Percentiles rank a stretch among this genome's conserved stretches.
Conservation (phyloP, 345 rosid genomes). For the Populus deltoides region DNA sequence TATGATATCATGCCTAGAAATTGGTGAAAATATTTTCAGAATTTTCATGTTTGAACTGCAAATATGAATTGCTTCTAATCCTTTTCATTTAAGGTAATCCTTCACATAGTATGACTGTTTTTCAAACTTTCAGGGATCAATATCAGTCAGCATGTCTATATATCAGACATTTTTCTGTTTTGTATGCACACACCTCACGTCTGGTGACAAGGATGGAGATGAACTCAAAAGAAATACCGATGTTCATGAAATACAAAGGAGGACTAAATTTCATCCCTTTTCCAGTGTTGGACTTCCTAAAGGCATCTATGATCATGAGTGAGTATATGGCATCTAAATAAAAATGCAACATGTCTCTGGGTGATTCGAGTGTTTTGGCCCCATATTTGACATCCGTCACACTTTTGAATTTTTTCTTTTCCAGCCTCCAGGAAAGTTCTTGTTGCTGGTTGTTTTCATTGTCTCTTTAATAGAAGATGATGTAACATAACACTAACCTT, state of each 20-base stretch:
- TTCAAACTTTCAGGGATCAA: constrained; percentile 67
- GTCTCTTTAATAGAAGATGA: background rate
- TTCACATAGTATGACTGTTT: constrained; percentile 16
- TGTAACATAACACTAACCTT: constrained; percentile 1
- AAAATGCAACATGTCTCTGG: background rate
- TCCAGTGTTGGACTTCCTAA: constrained; percentile 66
- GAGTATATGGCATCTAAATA: constrained; percentile 28
- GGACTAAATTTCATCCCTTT: constrained; percentile 65
- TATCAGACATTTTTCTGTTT: constrained; percentile 86
- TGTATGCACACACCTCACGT: constrained; percentile 72
- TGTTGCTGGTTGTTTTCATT: background rate
- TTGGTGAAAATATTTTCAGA: background rate
- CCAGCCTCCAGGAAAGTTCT: background rate
- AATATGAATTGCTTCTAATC: background rate
- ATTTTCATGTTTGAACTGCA: constrained; percentile 4
- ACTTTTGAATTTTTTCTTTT: background rate
- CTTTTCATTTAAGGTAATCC: constrained; percentile 10
- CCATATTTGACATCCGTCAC: background rate
- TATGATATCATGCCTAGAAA: background rate
- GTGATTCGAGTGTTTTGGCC: background rate
- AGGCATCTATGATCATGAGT: constrained; percentile 79
- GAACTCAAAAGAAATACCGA: constrained; percentile 81
- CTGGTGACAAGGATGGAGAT: constrained; percentile 94
- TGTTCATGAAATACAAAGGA: constrained; percentile 76
- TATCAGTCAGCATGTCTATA: constrained; percentile 93